Percentiles rank a stretch among this genome's conserved stretches.
phyloP scores from a whole-genome alignment of 441 rosid genomes.

The Melianthus villosus region DNA sequence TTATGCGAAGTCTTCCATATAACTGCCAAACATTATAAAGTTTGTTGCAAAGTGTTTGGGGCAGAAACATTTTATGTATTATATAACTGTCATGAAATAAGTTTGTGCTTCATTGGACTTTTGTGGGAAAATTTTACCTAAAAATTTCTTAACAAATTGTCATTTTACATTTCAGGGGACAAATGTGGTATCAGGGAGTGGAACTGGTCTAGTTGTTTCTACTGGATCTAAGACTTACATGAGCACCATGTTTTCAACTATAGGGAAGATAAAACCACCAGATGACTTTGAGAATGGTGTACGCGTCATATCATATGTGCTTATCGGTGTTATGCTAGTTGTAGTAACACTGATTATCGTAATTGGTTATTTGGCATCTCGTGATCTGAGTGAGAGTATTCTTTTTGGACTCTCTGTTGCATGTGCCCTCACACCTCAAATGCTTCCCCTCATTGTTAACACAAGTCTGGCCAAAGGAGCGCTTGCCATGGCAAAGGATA shows the following conservation, averaged over 20 bases:
- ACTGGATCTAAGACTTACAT: constrained; percentile 55
- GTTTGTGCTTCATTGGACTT: too few species aligned
- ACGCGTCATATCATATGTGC: constrained; percentile 35
- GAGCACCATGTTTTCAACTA: constrained; percentile 43
- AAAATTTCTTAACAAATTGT: too few species aligned
- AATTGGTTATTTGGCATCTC: constrained; percentile 18
- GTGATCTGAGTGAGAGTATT: constrained; percentile 22
- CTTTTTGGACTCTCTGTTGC: constrained; percentile 62
- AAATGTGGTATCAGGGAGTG: constrained; percentile 58
- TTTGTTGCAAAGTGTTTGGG: too few species aligned
- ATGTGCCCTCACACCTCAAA: constrained; percentile 61
- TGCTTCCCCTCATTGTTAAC: constrained; percentile 61
- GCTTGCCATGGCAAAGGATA: constrained; percentile 58
- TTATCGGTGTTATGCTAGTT: constrained; percentile 39
- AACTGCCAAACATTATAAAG: too few species aligned
- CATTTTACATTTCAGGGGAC: constrained; percentile 37
- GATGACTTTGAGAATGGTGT: constrained; percentile 40
- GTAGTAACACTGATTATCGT: constrained; percentile 31
- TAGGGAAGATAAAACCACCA: constrained; percentile 46
- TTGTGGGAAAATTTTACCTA: too few species aligned
- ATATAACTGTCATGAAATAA: too few species aligned
- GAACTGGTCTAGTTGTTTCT: constrained; percentile 55
- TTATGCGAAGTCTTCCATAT: too few species aligned
- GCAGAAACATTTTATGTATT: too few species aligned
- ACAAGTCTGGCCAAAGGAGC: constrained; percentile 71